Percentiles rank a stretch among this genome's conserved stretches.
Conservation (phyloP, 1,284 basidiomycete genomes). For the Pterula multifida region DNA sequence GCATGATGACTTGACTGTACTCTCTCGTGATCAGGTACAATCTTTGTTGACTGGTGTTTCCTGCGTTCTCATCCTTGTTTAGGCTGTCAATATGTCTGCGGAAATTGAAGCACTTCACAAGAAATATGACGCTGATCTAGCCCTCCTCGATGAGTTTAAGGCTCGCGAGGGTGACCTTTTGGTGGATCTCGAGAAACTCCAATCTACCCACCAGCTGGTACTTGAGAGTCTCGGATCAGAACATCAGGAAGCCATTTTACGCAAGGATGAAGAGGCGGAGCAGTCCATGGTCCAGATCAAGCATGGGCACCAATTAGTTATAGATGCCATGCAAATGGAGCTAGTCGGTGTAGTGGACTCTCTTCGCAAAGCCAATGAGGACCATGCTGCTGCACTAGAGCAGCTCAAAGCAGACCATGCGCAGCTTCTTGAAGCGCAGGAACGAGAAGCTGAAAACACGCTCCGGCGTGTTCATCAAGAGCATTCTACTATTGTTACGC, state of each 20-base stretch:
- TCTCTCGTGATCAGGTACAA: constrained; percentile 70
- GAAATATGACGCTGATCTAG: constrained; percentile 43
- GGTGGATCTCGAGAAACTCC: constrained; percentile 32
- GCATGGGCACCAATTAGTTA: constrained; percentile 24
- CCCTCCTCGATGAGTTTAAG: constrained; percentile 40
- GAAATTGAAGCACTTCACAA: constrained; percentile 67
- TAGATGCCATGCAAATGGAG: constrained; percentile 27
- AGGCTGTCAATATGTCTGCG: constrained; percentile 78
- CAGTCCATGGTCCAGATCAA: constrained; percentile 21
- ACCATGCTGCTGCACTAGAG: constrained; percentile 40
- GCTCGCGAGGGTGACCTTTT: constrained; percentile 45
- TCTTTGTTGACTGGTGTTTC: not conserved
- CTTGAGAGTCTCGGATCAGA: constrained; percentile 38
- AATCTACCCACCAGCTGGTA: constrained; percentile 33
- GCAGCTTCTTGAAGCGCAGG: constrained; percentile 31
- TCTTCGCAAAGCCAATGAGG: constrained; percentile 34
- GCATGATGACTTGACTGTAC: constrained; percentile 65
- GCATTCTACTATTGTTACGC: constrained; percentile 38
- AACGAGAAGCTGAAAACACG: constrained; percentile 34
- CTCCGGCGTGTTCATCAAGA: constrained; percentile 35
- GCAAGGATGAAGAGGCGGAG: constrained; percentile 35
- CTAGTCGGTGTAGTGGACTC: constrained; percentile 28
- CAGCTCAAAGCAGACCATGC: constrained; percentile 36
- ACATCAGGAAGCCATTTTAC: constrained; percentile 40
- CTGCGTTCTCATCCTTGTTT: constrained; percentile 7